Conservation (phyloP, 257 asterid species). For the Solanum raphanifolium region DNA sequence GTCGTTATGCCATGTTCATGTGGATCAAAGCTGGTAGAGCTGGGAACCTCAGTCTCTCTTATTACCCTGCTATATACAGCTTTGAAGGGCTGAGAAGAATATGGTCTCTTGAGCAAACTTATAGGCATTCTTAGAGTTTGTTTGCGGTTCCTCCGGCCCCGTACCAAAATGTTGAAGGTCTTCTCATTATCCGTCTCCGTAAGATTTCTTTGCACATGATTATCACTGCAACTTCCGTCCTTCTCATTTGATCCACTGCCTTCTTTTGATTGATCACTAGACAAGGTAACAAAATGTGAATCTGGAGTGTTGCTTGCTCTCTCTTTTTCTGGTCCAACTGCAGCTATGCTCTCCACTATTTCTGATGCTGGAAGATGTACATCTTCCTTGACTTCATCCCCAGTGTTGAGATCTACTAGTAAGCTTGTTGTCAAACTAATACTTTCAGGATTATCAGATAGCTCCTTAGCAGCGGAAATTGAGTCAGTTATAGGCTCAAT, state of each 20-base stretch:
- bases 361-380: slow-evolving; percentile 42
- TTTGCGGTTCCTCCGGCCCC: slow-evolving; percentile 80
- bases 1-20: slow-evolving; percentile 33
- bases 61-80: slow-evolving; percentile 79
- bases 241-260: slow-evolving; percentile 33
- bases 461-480: slow-evolving; percentile 29
- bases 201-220: slow-evolving; percentile 32
- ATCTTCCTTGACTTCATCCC: slow-evolving; percentile 54
- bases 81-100: slow-evolving; percentile 80
- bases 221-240: slow-evolving; percentile 11
- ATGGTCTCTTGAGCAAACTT: slow-evolving; percentile 78
- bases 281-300: slow-evolving; percentile 21
- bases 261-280: slow-evolving; percentile 24
- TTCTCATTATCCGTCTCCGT: slow-evolving; percentile 38
- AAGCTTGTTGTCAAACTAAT: slow-evolving; percentile 38
- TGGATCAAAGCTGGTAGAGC: slow-evolving; percentile 36
- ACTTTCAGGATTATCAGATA: slow-evolving; percentile 34
- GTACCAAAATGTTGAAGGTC: slow-evolving; percentile 67
- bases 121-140: slow-evolving; percentile 92
- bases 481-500: slow-evolving; percentile 48
- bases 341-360: slow-evolving; percentile 35
- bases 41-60: slow-evolving; percentile 66
- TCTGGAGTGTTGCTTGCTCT: slow-evolving; percentile 25
- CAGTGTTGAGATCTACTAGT: slow-evolving; percentile 52
- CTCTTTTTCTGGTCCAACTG: slow-evolving; percentile 25